A percentile compares a stretch with the other conserved stretches of the same genome.
phyloP scores from a whole-genome alignment of 2,329 filamentous ascomycete species.

The Microthyrium microscopicum region DNA sequence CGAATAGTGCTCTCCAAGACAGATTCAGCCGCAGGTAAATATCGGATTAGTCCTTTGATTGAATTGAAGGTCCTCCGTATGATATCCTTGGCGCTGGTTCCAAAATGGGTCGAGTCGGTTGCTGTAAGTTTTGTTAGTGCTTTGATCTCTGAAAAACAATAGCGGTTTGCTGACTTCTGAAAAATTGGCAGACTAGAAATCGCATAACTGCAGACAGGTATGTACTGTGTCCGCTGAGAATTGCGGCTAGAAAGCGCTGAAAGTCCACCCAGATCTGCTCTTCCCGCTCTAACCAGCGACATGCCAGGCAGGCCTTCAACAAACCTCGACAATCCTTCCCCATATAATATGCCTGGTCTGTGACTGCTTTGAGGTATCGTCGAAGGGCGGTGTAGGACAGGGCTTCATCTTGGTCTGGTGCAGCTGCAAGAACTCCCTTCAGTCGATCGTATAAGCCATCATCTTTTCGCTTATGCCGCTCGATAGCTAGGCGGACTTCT shows the following conservation, averaged over 20 bases:
- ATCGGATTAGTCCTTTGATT: too few relatives aligned
- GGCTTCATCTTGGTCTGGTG: constrained; percentile 27
- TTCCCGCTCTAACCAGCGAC: constrained; percentile 45
- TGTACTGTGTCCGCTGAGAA: constrained; percentile 69
- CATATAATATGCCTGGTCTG: constrained; percentile 37
- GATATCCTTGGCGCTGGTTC: too few relatives aligned
- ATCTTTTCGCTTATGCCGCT: constrained; percentile 35
- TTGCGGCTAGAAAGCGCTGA: constrained; percentile 37
- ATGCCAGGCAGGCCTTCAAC: constrained; percentile 39
- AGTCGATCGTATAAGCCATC: constrained; percentile 40
- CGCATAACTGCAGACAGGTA: constrained; percentile 59
- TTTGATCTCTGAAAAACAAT: neutral
- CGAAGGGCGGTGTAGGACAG: constrained; percentile 35
- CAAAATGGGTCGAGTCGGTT: too few relatives aligned
- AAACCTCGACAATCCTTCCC: constrained; percentile 40
- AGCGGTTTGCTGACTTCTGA: constrained; percentile 28
- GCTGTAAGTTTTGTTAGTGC: neutral
- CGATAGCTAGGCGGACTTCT: constrained; percentile 42
- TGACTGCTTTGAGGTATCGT: constrained; percentile 42
- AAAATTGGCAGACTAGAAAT: constrained; percentile 69
- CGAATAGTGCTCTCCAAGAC: constrained; percentile 29
- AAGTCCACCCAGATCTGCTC: constrained; percentile 41
- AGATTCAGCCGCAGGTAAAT: constrained; percentile 24
- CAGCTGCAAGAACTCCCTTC: constrained; percentile 33
- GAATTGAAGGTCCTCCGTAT: too few relatives aligned